A percentile compares a stretch with the other conserved stretches of the same genome.
Evolutionary conservation across 2,329 filamentous ascomycete species (phyloP).

Genomic region (Aureobasidium pullulans): DNA sequence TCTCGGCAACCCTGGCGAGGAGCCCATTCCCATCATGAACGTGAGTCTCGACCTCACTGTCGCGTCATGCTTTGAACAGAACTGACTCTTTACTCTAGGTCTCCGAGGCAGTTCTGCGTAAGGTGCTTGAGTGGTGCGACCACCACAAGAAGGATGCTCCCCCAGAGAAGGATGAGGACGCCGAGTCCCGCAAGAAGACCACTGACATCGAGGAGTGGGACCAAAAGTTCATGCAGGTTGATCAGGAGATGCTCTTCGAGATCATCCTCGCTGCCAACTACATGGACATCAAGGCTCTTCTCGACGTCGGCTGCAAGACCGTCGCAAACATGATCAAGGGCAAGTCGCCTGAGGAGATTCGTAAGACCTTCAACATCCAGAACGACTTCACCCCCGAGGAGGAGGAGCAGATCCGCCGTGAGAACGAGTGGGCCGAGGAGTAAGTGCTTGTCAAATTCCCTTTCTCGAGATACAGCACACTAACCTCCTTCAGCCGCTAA

Average conservation of each 20-base stretch:
- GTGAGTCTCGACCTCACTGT: constrained; percentile 27
- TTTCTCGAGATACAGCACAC: background rate
- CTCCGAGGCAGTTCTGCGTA: constrained; percentile 86
- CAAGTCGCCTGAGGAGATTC: constrained; percentile 97
- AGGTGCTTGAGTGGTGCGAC: constrained; percentile 97
- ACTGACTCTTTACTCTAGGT: constrained; percentile 41
- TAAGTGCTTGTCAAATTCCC: background rate
- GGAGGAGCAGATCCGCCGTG: constrained; percentile 76
- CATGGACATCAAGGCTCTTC: constrained; percentile 94
- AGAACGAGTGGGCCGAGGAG: constrained; percentile 45
- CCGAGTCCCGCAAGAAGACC: constrained; percentile 92
- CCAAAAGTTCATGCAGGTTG: constrained; percentile 99
- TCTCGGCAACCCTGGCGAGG: constrained; percentile 56
- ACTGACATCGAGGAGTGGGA: constrained; percentile 99
- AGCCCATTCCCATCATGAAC: constrained; percentile 84
- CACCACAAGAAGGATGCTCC: constrained; percentile 87
- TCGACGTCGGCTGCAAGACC: constrained; percentile 98
- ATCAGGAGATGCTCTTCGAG: constrained; percentile 99
- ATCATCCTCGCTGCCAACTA: constrained; percentile 98
- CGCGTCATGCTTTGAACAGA: background rate
- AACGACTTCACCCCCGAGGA: constrained; percentile 99
- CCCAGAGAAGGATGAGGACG: constrained; percentile 77
- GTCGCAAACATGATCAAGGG: constrained; percentile 99
- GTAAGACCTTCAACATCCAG: constrained; percentile 99
- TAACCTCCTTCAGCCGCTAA: constrained; percentile 9